Evolutionary conservation across 2,329 filamentous ascomycete species (phyloP).

Genomic region (Pseudocercospora vitis): DNA sequence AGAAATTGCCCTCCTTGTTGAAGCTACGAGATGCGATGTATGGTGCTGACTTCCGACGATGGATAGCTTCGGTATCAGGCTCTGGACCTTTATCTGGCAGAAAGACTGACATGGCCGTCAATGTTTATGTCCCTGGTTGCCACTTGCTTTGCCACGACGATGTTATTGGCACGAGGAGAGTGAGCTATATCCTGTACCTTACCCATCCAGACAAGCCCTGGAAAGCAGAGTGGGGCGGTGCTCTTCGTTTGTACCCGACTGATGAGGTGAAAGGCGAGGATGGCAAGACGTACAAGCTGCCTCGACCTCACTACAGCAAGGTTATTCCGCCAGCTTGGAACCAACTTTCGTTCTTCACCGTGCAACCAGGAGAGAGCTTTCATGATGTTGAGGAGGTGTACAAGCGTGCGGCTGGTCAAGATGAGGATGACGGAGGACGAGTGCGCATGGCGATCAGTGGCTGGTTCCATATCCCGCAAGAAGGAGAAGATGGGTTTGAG

Average conservation of each 20-base stretch:
- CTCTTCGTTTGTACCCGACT: conserved; percentile 80
- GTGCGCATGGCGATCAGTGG: conserved; percentile 97
- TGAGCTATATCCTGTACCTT: conserved; percentile 96
- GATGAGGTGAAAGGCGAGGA: conserved; percentile 62
- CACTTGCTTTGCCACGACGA: conserved; percentile 97
- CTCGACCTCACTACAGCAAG: conserved; percentile 73
- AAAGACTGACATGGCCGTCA: conserved; percentile 99
- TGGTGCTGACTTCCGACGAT: conserved; percentile 83
- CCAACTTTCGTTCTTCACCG: conserved; percentile 96
- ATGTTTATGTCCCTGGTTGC: conserved; percentile 94
- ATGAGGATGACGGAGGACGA: conserved; percentile 68
- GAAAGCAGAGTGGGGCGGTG: conserved; percentile 90
- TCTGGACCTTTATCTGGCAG: conserved; percentile 83
- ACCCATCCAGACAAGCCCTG: conserved; percentile 89
- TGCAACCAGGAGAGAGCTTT: conserved; percentile 97
- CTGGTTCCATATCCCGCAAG: conserved; percentile 97
- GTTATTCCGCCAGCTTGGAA: conserved; percentile 94
- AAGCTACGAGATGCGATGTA: conserved; percentile 92
- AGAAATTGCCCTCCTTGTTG: conserved; percentile 84
- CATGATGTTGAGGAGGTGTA: conserved; percentile 99
- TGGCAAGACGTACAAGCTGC: conserved; percentile 73
- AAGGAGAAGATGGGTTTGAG: conserved; percentile 89
- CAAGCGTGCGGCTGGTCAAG: conserved; percentile 59
- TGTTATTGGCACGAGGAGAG: conserved; percentile 91
- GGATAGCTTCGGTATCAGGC: conserved; percentile 80